A percentile compares a stretch with the other conserved stretches of the same genome.
Conservation (phyloP, 208 protist species). For the Trypanosoma brucei region DNA sequence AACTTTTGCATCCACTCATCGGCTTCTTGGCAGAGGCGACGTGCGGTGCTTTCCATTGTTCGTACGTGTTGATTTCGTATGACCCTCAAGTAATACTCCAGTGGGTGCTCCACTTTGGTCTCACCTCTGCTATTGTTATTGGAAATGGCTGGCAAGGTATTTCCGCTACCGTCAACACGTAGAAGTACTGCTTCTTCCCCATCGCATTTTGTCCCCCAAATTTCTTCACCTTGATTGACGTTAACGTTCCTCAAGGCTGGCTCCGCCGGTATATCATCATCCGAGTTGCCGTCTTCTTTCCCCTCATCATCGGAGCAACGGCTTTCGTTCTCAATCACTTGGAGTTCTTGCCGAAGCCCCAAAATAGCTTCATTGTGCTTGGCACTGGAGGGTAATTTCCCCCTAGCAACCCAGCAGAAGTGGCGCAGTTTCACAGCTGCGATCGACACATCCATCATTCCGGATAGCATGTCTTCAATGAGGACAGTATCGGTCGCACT, state of each 20-base stretch:
- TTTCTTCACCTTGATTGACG: too few species aligned
- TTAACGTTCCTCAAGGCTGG: not conserved
- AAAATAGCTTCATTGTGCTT: slow-evolving; percentile 26
- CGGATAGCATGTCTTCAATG: slow-evolving; percentile 80
- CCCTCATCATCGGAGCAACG: not conserved
- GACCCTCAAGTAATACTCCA: slow-evolving; percentile 66
- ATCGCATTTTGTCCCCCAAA: too few species aligned
- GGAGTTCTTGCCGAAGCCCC: slow-evolving; percentile 50
- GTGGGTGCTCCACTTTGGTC: slow-evolving; percentile 42
- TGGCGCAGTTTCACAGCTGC: slow-evolving; percentile 72
- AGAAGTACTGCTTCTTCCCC: too few species aligned
- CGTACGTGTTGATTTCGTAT: slow-evolving; percentile 50
- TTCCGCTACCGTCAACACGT: too few species aligned
- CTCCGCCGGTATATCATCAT: not conserved
- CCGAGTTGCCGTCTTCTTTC: slow-evolving; percentile 1
- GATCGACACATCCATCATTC: slow-evolving; percentile 86
- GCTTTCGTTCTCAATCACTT: not conserved
- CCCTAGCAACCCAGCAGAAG: slow-evolving; percentile 37
- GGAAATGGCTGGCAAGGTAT: not conserved
- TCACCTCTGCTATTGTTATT: slow-evolving; percentile 11
- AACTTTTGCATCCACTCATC: slow-evolving; percentile 54
- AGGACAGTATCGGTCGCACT: slow-evolving; percentile 76
- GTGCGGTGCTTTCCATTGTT: slow-evolving; percentile 49
- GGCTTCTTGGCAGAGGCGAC: slow-evolving; percentile 42
- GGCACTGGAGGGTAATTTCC: slow-evolving; percentile 28